These are phyloP conservation scores for Diplodia seriata DNA, from an alignment of 2,329 filamentous ascomycete species.

Conservation along the genomic window DNA sequence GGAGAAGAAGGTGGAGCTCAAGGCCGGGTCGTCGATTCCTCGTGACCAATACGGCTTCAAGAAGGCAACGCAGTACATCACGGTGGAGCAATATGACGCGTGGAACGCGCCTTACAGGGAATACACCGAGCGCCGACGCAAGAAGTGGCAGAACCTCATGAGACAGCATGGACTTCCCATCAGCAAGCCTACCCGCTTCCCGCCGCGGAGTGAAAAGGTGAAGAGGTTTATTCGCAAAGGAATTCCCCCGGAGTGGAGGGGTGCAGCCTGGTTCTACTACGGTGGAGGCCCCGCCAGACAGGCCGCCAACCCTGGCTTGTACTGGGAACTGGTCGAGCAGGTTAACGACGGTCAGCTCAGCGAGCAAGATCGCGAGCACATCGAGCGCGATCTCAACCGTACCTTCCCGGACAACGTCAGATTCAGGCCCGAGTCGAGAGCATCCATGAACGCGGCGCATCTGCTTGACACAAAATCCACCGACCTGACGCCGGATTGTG, in stretches of 20 bases:
- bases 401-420: slow-evolving; percentile 94
- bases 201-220: slow-evolving; percentile 78
- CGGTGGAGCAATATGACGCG: slow-evolving; percentile 75
- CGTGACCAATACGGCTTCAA: slow-evolving; percentile 93
- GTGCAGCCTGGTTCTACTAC: slow-evolving; percentile 97
- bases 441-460: slow-evolving; percentile 40
- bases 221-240: slow-evolving; percentile 93
- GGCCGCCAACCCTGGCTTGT: slow-evolving; percentile 77
- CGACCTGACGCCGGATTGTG: slow-evolving; percentile 44
- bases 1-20: slow-evolving; percentile 3
- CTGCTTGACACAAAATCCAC: slow-evolving; percentile 28
- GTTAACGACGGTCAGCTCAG: slow-evolving; percentile 69
- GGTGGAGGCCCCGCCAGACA: slow-evolving; percentile 84
- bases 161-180: slow-evolving; percentile 77
- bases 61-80: slow-evolving; percentile 82
- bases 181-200: slow-evolving; percentile 76
- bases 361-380: slow-evolving; percentile 82
- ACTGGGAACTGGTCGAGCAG: slow-evolving; percentile 71
- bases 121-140: slow-evolving; percentile 74
- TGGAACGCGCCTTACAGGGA: slow-evolving; percentile 80
- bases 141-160: slow-evolving; percentile 83
- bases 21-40: slow-evolving; percentile 41
- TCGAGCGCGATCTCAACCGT: slow-evolving; percentile 90
- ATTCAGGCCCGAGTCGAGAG: slow-evolving; percentile 73
- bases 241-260: slow-evolving; percentile 90